A percentile compares a stretch with the other conserved stretches of the same genome.
phyloP scores from a whole-genome alignment of 768 basidiomycete genomes.

The Termitomyces sp. region DNA sequence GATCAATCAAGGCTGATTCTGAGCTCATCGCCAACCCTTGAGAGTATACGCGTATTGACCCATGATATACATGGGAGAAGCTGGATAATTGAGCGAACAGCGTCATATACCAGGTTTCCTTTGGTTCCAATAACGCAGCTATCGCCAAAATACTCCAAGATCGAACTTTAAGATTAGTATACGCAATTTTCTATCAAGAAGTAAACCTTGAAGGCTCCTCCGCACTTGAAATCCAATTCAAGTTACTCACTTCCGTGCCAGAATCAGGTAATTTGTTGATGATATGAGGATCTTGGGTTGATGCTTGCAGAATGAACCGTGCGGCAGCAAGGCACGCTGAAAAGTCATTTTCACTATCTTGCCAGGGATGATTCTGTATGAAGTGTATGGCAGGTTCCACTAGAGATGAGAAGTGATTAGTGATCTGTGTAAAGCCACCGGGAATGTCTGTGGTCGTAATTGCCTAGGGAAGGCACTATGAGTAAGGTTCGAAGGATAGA shows the following conservation, averaged over 20 bases:
- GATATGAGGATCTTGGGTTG: conserved; percentile 35
- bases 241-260: conserved; percentile 27
- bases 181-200: conserved; percentile 26
- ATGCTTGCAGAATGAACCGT: conserved; percentile 45
- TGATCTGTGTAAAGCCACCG: conserved; percentile 21
- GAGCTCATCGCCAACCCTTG: conserved; percentile 26
- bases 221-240: not conserved
- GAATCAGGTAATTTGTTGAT: conserved; percentile 32
- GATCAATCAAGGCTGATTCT: conserved; percentile 45
- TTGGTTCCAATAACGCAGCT: conserved; percentile 40
- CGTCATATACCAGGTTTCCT: conserved; percentile 27
- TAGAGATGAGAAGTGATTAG: conserved; percentile 28
- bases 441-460: conserved; percentile 23
- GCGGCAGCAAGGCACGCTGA: conserved; percentile 44
- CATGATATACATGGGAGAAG: conserved; percentile 44
- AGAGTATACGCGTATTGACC: conserved; percentile 34
- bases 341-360: conserved; percentile 48
- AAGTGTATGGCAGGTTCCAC: conserved; percentile 48
- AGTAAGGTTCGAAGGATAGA: not conserved
- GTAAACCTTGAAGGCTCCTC: not conserved
- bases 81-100: conserved; percentile 45
- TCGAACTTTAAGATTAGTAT: conserved; percentile 35
- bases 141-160: conserved; percentile 64
- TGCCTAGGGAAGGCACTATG: conserved; percentile 6
- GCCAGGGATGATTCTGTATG: conserved; percentile 43